Evolutionary conservation across 306 rosid species (phyloP), one percentile per base, ranked within the genome.

Genomic region (Acacia crassicarpa): DNA sequence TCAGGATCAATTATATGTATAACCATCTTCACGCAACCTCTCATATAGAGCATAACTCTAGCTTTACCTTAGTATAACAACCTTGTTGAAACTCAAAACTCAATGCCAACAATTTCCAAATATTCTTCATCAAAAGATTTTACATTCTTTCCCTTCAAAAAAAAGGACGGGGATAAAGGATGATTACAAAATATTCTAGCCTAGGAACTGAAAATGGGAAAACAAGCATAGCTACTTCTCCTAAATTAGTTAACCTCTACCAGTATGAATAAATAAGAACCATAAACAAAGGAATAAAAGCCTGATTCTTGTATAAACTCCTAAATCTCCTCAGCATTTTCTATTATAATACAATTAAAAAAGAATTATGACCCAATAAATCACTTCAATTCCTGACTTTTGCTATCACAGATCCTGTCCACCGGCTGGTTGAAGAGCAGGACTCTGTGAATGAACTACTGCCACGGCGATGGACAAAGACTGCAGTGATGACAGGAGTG

Each of bases 381-480:
- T 67, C 78, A 83, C 79, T 83, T 82, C 85, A 75, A 80, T 56
- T 74, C 75, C 85, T 77, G 83, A 58, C 80, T 85, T 85, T 77
- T 77, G 80, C 67, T 78, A 56, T 74, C 88, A 86, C 77, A 76
- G 56, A 62, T 87, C 86, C 85, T 82, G 83, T 62, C 84, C 87
- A 81, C 81, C 61, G 72, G 81, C 82, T 44, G 92, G 89, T 81
- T 81, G 92, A 75, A 96, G 95, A 84, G 84, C 63, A 30, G 98
- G 97, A 82, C 92, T 91, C 80, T 81, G 90, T 1, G 85, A 67
- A 84, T 96, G 98, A 84, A 96, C 81, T 20, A 91, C 82, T 10
- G 98, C 99, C 81, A 94, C 94, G 3, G 98, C 97, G 15, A 96
- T 89, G 72, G 98, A 92, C 86, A 96, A 92, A 76, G 95, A 88